A percentile compares a stretch with the other conserved stretches of the same genome.
phyloP scores from a whole-genome alignment of 768 basidiomycete species.

The Leccinum ochraceum region DNA sequence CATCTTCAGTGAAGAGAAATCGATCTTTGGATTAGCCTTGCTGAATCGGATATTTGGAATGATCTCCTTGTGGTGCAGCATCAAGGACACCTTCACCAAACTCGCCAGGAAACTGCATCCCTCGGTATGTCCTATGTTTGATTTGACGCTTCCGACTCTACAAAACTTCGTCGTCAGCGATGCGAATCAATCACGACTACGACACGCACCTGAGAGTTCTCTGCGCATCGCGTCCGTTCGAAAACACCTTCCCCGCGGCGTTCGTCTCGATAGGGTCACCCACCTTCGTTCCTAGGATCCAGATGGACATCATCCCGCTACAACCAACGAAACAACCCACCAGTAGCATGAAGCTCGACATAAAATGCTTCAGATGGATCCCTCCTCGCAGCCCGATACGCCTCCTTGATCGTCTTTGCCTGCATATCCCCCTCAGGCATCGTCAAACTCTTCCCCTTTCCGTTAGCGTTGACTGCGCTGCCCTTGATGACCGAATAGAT shows the following conservation, averaged over 20 bases:
- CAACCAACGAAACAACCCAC: slow-evolving; percentile 8
- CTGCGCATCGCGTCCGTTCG: slow-evolving; percentile 20
- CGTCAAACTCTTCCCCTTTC: slow-evolving; percentile 36
- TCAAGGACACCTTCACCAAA: slow-evolving; percentile 35
- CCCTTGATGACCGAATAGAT: slow-evolving; percentile 35
- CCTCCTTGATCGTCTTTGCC: slow-evolving; percentile 34
- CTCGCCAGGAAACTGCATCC: slow-evolving; percentile 37
- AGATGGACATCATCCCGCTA: not conserved
- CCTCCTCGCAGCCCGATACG: slow-evolving; percentile 30
- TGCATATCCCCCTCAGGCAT: slow-evolving; percentile 38
- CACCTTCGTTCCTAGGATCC: slow-evolving; percentile 35
- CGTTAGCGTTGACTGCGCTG: slow-evolving; percentile 36
- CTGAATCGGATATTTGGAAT: slow-evolving; percentile 31
- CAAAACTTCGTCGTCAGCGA: not conserved
- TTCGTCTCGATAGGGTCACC: slow-evolving; percentile 55
- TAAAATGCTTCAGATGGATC: slow-evolving; percentile 45
- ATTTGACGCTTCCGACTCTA: slow-evolving; percentile 31
- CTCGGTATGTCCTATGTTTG: slow-evolving; percentile 29
- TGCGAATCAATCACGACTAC: not conserved
- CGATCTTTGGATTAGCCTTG: slow-evolving; percentile 30
- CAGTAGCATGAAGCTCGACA: slow-evolving; percentile 54
- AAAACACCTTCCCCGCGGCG: slow-evolving; percentile 42
- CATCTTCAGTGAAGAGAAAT: slow-evolving; percentile 28
- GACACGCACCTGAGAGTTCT: slow-evolving; percentile 21
- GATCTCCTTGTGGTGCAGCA: slow-evolving; percentile 33